Percentiles rank a stretch among this genome's conserved stretches.
phyloP scores from a whole-genome alignment of 331 rosid genomes.

The Cydonia oblonga region DNA sequence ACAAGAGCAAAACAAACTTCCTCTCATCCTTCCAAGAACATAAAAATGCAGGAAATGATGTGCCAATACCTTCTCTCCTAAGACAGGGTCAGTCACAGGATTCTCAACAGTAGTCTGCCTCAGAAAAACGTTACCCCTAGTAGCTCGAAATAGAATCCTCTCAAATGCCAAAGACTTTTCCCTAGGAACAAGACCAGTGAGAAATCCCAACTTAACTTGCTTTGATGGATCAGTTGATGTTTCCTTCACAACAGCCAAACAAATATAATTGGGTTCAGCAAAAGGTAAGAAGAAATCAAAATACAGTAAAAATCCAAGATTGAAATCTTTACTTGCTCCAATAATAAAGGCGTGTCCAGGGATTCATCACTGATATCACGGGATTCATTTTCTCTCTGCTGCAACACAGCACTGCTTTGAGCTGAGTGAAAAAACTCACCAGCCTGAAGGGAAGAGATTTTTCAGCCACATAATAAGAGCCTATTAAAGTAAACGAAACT shows the following conservation, averaged over 20 bases:
- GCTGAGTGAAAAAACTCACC: conserved; percentile 74
- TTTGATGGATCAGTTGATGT: conserved; percentile 34
- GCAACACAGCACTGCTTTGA: conserved; percentile 59
- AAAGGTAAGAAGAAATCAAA: neutral
- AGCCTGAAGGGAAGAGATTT: conserved; percentile 46
- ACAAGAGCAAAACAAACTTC: neutral
- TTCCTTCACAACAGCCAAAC: conserved; percentile 26
- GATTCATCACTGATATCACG: conserved; percentile 49
- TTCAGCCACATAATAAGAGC: neutral
- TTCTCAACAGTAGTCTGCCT: conserved; percentile 37
- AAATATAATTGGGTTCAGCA: neutral
- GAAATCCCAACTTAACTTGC: conserved; percentile 44
- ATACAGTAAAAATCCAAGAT: neutral
- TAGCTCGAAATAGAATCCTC: conserved; percentile 55
- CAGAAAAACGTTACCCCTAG: conserved; percentile 47
- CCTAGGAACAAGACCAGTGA: conserved; percentile 47
- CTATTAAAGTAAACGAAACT: neutral
- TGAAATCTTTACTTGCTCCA: conserved; percentile 57
- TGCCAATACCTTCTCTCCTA: conserved; percentile 45
- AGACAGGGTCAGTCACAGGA: conserved; percentile 41
- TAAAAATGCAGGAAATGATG: neutral
- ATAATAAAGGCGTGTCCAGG: conserved; percentile 61
- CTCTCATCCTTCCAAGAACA: neutral
- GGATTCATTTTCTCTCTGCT: conserved; percentile 73
- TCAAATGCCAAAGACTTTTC: conserved; percentile 50